Evolutionary conservation across 805 yeast species (phyloP).

Genomic region (Candida quercuum): DNA sequence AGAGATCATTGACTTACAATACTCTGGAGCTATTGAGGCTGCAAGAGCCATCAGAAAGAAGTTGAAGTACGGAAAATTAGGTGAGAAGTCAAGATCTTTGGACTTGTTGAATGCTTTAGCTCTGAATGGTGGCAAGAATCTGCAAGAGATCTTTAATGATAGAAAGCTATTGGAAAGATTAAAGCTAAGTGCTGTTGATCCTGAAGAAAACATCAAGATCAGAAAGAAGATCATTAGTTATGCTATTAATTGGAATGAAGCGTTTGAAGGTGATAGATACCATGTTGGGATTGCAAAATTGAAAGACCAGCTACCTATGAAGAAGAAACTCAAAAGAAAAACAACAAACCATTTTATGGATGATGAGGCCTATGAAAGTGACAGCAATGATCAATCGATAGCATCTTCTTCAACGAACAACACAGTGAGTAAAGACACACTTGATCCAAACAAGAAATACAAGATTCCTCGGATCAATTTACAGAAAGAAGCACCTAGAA

Average conservation of each 20-base stretch:
- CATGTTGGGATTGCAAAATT: slow-evolving; percentile 44
- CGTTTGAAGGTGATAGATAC: slow-evolving; percentile 43
- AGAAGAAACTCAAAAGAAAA: slow-evolving; percentile 20
- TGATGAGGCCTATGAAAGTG: slow-evolving; percentile 43
- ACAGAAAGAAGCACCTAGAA: slow-evolving; percentile 66
- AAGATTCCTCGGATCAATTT: slow-evolving; percentile 66
- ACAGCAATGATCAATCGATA: slow-evolving; percentile 22
- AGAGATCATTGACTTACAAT: slow-evolving; percentile 28
- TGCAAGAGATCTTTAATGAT: slow-evolving; percentile 53
- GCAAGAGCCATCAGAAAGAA: slow-evolving; percentile 88
- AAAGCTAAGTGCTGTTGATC: slow-evolving; percentile 38
- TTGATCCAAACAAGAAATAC: slow-evolving; percentile 41
- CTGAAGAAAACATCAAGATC: slow-evolving; percentile 41
- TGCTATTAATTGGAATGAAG: slow-evolving; percentile 64
- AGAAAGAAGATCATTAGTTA: slow-evolving; percentile 42
- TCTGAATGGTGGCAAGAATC: slow-evolving; percentile 42
- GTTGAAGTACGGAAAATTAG: slow-evolving; percentile 72
- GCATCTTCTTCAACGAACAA: slow-evolving; percentile 1
- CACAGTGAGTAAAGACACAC: neutral
- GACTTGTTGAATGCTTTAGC: slow-evolving; percentile 55
- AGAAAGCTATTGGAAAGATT: slow-evolving; percentile 61
- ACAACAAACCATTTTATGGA: slow-evolving; percentile 36
- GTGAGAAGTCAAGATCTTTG: slow-evolving; percentile 65
- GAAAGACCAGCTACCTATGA: slow-evolving; percentile 37
- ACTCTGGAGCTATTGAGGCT: slow-evolving; percentile 57